Conservation (phyloP, 352 stramenopile species). For the Globisporangium polare region DNA sequence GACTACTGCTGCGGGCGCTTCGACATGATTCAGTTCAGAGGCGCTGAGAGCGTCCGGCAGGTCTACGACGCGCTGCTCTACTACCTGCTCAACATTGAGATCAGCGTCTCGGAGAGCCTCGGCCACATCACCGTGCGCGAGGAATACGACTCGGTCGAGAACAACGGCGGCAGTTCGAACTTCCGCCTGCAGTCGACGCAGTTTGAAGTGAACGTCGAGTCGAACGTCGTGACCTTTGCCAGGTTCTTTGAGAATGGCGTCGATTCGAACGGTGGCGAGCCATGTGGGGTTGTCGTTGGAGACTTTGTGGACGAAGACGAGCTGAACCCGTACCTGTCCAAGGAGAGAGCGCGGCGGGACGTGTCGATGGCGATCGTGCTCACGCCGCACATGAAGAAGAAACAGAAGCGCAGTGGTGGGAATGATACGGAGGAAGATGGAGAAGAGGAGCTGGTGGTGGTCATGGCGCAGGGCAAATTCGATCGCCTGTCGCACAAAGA, state of each 20-base stretch:
- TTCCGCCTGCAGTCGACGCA: too few species aligned
- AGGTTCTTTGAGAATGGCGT: too few species aligned
- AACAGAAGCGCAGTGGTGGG: background rate
- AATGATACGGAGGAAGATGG: background rate
- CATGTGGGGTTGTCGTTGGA: background rate
- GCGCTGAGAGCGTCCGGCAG: background rate
- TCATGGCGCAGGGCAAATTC: background rate
- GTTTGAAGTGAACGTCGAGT: too few species aligned
- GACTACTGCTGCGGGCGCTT: background rate
- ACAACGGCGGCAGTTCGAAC: too few species aligned
- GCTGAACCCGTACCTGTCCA: too few species aligned
- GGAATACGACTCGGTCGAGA: too few species aligned
- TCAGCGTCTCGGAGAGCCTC: constrained; percentile 3
- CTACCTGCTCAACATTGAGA: constrained; percentile 5
- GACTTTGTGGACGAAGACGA: background rate
- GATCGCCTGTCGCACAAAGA: background rate
- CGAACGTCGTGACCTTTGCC: too few species aligned
- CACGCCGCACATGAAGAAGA: background rate
- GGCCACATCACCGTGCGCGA: background rate
- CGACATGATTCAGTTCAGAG: background rate
- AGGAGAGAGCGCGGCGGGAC: constrained; percentile 21
- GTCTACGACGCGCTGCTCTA: background rate
- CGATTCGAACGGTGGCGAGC: too few species aligned
- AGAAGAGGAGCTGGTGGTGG: background rate
- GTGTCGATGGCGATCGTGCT: constrained; percentile 10